Conservation (phyloP, 345 rosid genomes). For the Bretschneidera sinensis region DNA sequence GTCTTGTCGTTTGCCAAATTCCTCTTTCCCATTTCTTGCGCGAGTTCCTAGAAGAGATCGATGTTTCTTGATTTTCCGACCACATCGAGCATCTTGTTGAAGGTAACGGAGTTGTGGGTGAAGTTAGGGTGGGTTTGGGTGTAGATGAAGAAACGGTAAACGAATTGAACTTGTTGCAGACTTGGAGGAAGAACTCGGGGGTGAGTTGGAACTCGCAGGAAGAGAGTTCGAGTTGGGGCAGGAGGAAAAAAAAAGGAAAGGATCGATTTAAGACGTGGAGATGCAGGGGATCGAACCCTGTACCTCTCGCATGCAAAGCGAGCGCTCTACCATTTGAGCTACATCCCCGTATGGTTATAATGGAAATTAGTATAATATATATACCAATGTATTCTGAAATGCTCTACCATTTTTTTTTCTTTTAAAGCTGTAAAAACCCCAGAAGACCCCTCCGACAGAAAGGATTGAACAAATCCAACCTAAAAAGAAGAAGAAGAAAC, state of each 20-base stretch:
- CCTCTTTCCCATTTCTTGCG: slow-evolving; percentile 40
- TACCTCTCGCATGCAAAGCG: slow-evolving; percentile 82
- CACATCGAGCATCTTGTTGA: slow-evolving; percentile 65
- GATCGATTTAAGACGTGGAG: slow-evolving; percentile 34
- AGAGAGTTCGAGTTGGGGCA: slow-evolving; percentile 62
- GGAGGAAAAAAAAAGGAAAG: slow-evolving; percentile 4
- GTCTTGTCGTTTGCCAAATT: slow-evolving; percentile 67
- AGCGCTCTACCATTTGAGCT: slow-evolving; percentile 97
- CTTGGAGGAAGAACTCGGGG: slow-evolving; percentile 81
- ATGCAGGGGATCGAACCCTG: slow-evolving; percentile 79
- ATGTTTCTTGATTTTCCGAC: slow-evolving; percentile 62
- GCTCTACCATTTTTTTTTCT: no score
- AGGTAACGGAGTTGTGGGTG: slow-evolving; percentile 43
- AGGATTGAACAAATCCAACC: slow-evolving; percentile 23
- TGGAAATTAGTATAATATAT: no score
- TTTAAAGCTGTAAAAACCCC: background rate
- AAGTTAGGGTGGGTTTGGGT: slow-evolving; percentile 37
- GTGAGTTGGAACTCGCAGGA: slow-evolving; percentile 34
- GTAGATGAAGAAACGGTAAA: slow-evolving; percentile 66
- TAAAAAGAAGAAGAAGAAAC: background rate
- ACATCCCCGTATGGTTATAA: slow-evolving; percentile 48
- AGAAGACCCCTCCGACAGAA: slow-evolving; percentile 9
- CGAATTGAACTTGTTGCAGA: slow-evolving; percentile 72
- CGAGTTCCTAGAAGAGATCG: slow-evolving; percentile 63
- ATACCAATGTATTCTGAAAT: no score